Percentiles rank a stretch among this genome's conserved stretches.
phyloP scores from a whole-genome alignment of 202 grass and related monocot genomes.

The Zoysia matrella region DNA sequence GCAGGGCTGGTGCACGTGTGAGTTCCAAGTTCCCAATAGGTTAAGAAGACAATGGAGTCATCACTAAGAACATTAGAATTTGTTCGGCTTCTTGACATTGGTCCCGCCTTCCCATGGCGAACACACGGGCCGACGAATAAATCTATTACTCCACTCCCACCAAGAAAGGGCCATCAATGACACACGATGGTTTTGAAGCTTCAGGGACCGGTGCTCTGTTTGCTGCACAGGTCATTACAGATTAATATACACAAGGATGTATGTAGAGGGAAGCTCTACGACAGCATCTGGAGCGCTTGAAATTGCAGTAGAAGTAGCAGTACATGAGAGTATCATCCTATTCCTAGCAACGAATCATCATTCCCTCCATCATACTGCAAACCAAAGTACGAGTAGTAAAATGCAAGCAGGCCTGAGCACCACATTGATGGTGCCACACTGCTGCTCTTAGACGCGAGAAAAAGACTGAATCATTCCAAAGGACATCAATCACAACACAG shows the following conservation, averaged over 20 bases:
- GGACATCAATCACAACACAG: constrained; percentile 24
- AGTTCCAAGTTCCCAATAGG: constrained; percentile 43
- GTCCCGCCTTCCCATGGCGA: constrained; percentile 54
- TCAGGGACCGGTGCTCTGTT: constrained; percentile 27
- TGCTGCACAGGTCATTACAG: constrained; percentile 8
- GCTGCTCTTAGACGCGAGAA: constrained; percentile 29
- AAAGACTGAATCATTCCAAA: constrained; percentile 49
- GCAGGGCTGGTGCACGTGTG: constrained; percentile 20
- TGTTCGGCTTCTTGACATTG: constrained; percentile 42
- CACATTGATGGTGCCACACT: constrained; percentile 46
- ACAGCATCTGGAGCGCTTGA: constrained; percentile 32
- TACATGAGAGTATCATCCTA: constrained; percentile 52
- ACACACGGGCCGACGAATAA: constrained; percentile 47
- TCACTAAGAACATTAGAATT: constrained; percentile 32
- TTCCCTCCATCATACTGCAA: constrained; percentile 43
- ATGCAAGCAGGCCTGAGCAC: constrained; percentile 38
- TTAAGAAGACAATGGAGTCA: constrained; percentile 36
- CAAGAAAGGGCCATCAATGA: constrained; percentile 36
- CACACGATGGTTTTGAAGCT: constrained; percentile 31
- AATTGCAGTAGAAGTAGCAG: constrained; percentile 17
- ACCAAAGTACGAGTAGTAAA: constrained; percentile 36
- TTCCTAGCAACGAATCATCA: constrained; percentile 49
- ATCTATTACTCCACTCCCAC: constrained; percentile 41
- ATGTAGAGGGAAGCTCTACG: constrained; percentile 36
- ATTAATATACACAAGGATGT: constrained; percentile 13